phyloP scores from a whole-genome alignment of 2,329 filamentous ascomycete species.

The Aspergillus oerlinghausenensis region DNA sequence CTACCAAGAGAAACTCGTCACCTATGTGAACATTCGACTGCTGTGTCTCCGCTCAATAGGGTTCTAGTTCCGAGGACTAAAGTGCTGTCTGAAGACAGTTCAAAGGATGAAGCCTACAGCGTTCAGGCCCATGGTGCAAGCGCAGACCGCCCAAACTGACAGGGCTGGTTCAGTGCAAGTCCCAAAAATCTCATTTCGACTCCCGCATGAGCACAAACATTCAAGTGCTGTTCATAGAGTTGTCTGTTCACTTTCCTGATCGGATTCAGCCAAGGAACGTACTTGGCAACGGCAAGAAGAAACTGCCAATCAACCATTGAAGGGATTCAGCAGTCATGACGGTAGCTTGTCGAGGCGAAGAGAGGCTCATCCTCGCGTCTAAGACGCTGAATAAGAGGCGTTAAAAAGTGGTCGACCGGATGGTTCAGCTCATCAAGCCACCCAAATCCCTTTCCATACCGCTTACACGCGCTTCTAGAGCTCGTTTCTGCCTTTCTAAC shows the following conservation, averaged over 20 bases:
- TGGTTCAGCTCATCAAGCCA: conserved; percentile 48
- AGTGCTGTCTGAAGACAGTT: conserved; percentile 13
- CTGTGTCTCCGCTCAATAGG: background rate
- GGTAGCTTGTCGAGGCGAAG: background rate
- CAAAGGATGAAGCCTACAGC: conserved; percentile 1
- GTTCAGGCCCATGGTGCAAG: background rate
- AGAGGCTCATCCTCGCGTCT: background rate
- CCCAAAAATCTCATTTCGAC: background rate
- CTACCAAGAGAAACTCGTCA: background rate
- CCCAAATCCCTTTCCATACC: conserved; percentile 67
- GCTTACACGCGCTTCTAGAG: conserved; percentile 59
- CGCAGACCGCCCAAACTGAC: background rate
- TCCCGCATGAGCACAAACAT: background rate
- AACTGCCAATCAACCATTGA: background rate
- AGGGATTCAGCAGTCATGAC: background rate
- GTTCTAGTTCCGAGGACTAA: background rate
- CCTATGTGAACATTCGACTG: background rate
- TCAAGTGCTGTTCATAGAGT: background rate
- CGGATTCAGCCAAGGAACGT: background rate
- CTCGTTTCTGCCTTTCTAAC: conserved; percentile 59
- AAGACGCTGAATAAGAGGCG: background rate
- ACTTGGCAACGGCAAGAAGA: background rate
- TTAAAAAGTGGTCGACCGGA: background rate
- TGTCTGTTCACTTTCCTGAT: background rate
- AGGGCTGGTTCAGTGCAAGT: background rate